Percentiles rank a stretch among this genome's conserved stretches.
Evolutionary conservation across 352 stramenopile genomes (phyloP).

Genomic region (Phytopythium sindhum): DNA sequence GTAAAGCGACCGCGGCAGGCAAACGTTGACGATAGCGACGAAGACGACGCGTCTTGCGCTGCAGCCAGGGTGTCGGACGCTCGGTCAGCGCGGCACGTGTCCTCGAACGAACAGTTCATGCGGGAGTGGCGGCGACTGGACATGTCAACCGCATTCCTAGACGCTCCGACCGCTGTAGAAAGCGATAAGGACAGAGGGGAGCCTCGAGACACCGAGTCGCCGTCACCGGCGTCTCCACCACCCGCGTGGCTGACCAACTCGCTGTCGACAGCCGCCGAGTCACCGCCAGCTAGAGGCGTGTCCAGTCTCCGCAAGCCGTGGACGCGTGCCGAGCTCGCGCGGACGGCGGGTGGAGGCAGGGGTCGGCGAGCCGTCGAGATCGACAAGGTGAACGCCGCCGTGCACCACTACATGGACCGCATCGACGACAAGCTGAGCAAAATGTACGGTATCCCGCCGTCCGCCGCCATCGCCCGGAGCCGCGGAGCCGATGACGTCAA

Average conservation of each 20-base stretch:
- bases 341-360: slow-evolving; percentile 10
- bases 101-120: slow-evolving; percentile 15
- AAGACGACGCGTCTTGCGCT: neutral
- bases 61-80: neutral
- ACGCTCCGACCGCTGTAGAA: neutral
- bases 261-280: neutral
- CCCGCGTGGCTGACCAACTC: slow-evolving; percentile 8
- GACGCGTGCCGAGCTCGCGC: neutral
- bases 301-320: slow-evolving; percentile 5
- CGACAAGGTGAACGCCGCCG: slow-evolving; percentile 65
- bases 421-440: slow-evolving; percentile 78
- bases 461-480: slow-evolving; percentile 15
- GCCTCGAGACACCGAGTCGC: no score
- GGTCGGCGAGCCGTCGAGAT: slow-evolving; percentile 39
- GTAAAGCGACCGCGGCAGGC: neutral
- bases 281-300: neutral
- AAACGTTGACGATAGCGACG: neutral
- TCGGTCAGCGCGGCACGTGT: neutral
- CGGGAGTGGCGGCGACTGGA: slow-evolving; percentile 38
- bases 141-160: slow-evolving; percentile 27
- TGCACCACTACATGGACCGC: slow-evolving; percentile 80
- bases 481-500: neutral
- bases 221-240: neutral
- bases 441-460: slow-evolving; percentile 75
- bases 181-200: neutral